Conservation (phyloP, 345 rosid genomes). For the Eucalyptus globulus region DNA sequence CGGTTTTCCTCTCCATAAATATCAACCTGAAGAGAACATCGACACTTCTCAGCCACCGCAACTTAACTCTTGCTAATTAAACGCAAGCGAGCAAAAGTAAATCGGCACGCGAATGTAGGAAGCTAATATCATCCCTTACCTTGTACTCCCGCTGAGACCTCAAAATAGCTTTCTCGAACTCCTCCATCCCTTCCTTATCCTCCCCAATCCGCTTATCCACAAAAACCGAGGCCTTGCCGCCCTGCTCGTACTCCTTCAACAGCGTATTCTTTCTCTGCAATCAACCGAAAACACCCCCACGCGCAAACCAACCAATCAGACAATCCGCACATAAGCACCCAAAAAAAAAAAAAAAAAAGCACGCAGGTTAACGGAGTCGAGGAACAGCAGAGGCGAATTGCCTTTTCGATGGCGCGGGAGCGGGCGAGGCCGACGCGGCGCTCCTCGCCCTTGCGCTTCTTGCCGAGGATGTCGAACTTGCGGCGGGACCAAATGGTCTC, state of each 20-base stretch:
- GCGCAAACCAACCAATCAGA: neutral
- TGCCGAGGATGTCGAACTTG: constrained; percentile 81
- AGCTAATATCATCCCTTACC: constrained; percentile 14
- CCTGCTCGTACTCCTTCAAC: constrained; percentile 75
- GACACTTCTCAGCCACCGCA: neutral
- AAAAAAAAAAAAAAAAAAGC: neutral
- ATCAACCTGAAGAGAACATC: neutral
- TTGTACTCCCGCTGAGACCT: constrained; percentile 79
- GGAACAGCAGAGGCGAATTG: neutral
- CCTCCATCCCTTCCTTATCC: constrained; percentile 49
- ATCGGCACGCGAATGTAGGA: neutral
- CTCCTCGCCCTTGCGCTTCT: constrained; percentile 87
- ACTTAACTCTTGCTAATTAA: neutral
- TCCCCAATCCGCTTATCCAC: constrained; percentile 88
- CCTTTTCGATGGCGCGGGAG: constrained; percentile 62
- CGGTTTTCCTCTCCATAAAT: neutral
- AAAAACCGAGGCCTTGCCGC: constrained; percentile 56
- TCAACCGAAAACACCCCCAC: neutral
- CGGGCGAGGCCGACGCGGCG: constrained; percentile 61
- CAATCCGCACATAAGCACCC: neutral
- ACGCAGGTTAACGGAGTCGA: neutral
- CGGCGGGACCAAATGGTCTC: constrained; percentile 82
- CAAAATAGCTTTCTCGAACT: constrained; percentile 73
- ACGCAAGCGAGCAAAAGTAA: neutral
- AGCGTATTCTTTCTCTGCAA: constrained; percentile 73